Evolutionary conservation across 2,329 filamentous ascomycete genomes (phyloP).

Genomic region (Penicillium crustosum): DNA sequence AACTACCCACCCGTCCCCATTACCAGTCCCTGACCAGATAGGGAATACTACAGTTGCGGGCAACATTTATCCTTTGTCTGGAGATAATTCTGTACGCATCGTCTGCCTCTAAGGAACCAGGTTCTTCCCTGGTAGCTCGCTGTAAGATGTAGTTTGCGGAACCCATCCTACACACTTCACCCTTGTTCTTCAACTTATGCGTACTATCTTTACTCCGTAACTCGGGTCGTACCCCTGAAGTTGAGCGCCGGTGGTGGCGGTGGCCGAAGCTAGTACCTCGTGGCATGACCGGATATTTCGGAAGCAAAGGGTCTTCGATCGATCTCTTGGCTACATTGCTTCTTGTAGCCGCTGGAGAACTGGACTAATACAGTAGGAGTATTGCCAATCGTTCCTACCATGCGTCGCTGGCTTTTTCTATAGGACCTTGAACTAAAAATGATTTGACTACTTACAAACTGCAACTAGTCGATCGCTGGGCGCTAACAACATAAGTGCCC

Average conservation of each 20-base stretch:
- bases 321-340: neutral
- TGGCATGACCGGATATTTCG: constrained; percentile 7
- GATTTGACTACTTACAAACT: neutral
- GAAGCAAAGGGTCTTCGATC: neutral
- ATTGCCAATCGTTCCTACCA: neutral
- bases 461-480: neutral
- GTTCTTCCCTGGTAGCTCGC: neutral
- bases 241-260: constrained; percentile 1
- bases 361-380: neutral
- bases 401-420: neutral
- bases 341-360: neutral
- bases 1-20: neutral
- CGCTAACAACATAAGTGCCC: neutral
- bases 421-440: neutral
- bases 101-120: neutral
- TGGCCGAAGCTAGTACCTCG: constrained; percentile 11
- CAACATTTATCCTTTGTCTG: neutral
- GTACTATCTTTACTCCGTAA: neutral
- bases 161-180: neutral
- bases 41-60: neutral
- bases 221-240: neutral
- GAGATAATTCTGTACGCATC: neutral
- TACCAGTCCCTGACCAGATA: neutral
- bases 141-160: neutral
- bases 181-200: neutral